phyloP scores from a whole-genome alignment of 2,329 filamentous ascomycete genomes.

The Lachnellula arida region DNA sequence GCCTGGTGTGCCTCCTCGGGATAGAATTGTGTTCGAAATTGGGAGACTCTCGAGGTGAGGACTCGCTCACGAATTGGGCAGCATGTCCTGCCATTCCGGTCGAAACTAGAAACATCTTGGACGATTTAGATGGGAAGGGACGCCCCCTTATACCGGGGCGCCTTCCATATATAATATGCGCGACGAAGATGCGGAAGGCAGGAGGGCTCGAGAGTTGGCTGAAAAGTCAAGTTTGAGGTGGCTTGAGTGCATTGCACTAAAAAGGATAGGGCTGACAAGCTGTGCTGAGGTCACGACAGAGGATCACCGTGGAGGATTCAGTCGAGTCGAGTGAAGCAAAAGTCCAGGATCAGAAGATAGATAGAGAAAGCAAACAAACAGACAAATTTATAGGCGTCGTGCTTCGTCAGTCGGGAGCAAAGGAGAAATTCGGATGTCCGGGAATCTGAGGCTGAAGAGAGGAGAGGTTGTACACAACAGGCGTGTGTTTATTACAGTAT shows the following conservation, averaged over 20 bases:
- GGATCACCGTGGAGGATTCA: not conserved
- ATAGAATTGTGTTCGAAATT: constrained; percentile 12
- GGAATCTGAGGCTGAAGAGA: not conserved
- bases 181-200: not conserved
- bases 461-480: not conserved
- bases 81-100: constrained; percentile 25
- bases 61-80: constrained; percentile 22
- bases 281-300: constrained; percentile 12
- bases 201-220: not conserved
- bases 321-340: not conserved
- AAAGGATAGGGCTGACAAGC: constrained; percentile 5
- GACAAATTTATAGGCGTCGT: not conserved
- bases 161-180: constrained; percentile 10
- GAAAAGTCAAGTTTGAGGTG: not conserved
- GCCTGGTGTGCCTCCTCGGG: constrained; percentile 14
- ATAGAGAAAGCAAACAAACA: not conserved
- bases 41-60: constrained; percentile 7
- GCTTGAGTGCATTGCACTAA: constrained; percentile 7
- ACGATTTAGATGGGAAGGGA: constrained; percentile 13
- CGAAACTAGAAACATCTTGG: constrained; percentile 30
- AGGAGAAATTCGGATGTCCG: not conserved
- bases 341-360: not conserved
- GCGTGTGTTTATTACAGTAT: not conserved
- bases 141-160: constrained; percentile 16
- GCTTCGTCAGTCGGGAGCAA: not conserved